phyloP scores from a whole-genome alignment of 2,329 filamentous ascomycete genomes.

The Clarireedia paspali region DNA sequence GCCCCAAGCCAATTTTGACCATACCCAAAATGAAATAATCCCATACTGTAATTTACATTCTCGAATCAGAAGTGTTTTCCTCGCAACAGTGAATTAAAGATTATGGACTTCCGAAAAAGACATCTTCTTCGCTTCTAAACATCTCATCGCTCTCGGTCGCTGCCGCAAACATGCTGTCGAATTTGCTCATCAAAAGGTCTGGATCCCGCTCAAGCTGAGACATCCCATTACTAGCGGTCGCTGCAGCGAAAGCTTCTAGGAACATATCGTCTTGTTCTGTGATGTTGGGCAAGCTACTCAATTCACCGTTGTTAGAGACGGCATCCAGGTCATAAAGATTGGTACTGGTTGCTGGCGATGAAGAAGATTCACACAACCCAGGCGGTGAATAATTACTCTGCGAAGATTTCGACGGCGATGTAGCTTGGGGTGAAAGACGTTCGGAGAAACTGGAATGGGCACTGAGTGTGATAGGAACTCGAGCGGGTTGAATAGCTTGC shows the following conservation, averaged over 20 bases:
- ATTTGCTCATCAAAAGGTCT: conserved; percentile 26
- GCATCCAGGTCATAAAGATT: conserved; percentile 26
- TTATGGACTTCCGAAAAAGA: conserved; percentile 28
- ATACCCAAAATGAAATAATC: neutral
- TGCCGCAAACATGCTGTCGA: conserved; percentile 23
- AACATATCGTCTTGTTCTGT: conserved; percentile 31
- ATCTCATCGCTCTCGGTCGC: conserved; percentile 16
- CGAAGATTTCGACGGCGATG: conserved; percentile 43
- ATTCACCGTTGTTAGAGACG: conserved; percentile 19
- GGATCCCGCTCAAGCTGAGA: conserved; percentile 25
- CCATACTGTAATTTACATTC: conserved; percentile 2
- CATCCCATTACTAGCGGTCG: conserved; percentile 15
- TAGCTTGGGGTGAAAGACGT: conserved; percentile 30
- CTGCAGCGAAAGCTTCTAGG: conserved; percentile 27
- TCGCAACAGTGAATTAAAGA: neutral
- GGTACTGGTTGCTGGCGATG: conserved; percentile 37
- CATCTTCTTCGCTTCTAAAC: conserved; percentile 23
- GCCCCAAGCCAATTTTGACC: conserved; percentile 2
- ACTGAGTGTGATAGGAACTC: conserved; percentile 23
- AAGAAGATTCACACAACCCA: conserved; percentile 53
- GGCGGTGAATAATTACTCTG: conserved; percentile 47
- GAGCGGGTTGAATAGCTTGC: conserved; percentile 22
- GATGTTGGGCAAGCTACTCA: conserved; percentile 19
- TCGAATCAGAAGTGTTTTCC: conserved; percentile 1
- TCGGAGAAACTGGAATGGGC: conserved; percentile 18